phyloP scores from a whole-genome alignment of 345 rosid species.

The Eucalyptus marginata region DNA sequence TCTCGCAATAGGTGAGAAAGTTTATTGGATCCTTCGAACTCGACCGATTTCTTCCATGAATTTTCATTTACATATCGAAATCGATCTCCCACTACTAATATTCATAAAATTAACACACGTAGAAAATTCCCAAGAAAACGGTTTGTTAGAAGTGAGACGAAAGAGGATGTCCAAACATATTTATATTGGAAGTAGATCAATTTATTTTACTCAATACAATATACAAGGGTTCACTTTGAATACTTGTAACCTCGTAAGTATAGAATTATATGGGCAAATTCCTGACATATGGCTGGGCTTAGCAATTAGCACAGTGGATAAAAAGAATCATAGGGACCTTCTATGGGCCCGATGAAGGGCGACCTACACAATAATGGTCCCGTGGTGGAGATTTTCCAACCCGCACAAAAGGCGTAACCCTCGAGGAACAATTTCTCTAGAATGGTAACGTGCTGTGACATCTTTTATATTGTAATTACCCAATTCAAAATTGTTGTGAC shows the following conservation, averaged over 20 bases:
- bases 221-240: background rate
- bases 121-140: background rate
- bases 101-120: background rate
- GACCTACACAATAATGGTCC: background rate
- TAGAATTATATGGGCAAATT: background rate
- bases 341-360: accelerated
- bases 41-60: background rate
- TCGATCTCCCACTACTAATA: accelerated
- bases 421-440: background rate
- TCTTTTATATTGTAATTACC: background rate
- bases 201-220: background rate
- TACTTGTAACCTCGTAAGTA: background rate
- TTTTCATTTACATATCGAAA: accelerated
- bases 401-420: accelerated
- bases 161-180: background rate
- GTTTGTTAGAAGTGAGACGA: background rate
- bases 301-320: background rate
- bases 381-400: accelerated
- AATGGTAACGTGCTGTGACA: accelerated
- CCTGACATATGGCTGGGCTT: accelerated
- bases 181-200: background rate
- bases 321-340: accelerated
- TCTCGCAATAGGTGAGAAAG: background rate
- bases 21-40: background rate
- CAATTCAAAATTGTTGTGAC: background rate